These are phyloP conservation scores for Cardiospermum halicacabum DNA, from an alignment of 345 rosid genomes.

Conservation along the genomic window DNA sequence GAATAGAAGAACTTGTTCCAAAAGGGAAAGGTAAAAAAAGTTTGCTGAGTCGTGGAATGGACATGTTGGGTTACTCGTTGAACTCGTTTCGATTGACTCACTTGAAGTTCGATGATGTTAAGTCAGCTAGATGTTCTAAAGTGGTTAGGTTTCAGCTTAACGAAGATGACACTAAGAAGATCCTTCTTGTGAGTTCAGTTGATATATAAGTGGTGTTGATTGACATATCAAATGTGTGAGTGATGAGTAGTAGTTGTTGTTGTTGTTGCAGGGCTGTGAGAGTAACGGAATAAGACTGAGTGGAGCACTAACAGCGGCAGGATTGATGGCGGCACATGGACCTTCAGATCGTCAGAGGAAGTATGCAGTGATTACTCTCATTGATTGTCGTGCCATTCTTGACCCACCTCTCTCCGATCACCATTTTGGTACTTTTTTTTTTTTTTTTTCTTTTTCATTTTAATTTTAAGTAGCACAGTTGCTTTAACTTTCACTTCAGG, in stretches of 20 bases:
- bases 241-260: too few relatives aligned
- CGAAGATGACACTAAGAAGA: slow-evolving; percentile 40
- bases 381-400: slow-evolving; percentile 60
- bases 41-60: slow-evolving; percentile 85
- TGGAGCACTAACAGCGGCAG: slow-evolving; percentile 58
- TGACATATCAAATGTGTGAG: too few relatives aligned
- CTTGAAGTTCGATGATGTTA: slow-evolving; percentile 48
- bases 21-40: slow-evolving; percentile 63
- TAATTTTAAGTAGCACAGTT: too few relatives aligned
- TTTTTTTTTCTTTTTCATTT: not conserved
- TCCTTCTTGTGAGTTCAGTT: slow-evolving; percentile 64
- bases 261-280: slow-evolving; percentile 61
- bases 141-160: slow-evolving; percentile 50
- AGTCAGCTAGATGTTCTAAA: slow-evolving; percentile 42
- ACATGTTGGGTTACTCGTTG: slow-evolving; percentile 86
- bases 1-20: slow-evolving; percentile 74
- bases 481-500: too few relatives aligned
- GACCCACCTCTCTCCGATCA: slow-evolving; percentile 48
- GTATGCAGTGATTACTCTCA: slow-evolving; percentile 57
- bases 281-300: slow-evolving; percentile 58
- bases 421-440: slow-evolving; percentile 41
- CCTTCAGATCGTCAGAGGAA: slow-evolving; percentile 24
- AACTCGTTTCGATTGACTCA: slow-evolving; percentile 64
- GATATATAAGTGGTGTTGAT: too few relatives aligned
- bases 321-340: slow-evolving; percentile 46